A percentile compares a stretch with the other conserved stretches of the same genome.
Conservation (phyloP, 345 rosid species). For the Gossypium herbaceum region DNA sequence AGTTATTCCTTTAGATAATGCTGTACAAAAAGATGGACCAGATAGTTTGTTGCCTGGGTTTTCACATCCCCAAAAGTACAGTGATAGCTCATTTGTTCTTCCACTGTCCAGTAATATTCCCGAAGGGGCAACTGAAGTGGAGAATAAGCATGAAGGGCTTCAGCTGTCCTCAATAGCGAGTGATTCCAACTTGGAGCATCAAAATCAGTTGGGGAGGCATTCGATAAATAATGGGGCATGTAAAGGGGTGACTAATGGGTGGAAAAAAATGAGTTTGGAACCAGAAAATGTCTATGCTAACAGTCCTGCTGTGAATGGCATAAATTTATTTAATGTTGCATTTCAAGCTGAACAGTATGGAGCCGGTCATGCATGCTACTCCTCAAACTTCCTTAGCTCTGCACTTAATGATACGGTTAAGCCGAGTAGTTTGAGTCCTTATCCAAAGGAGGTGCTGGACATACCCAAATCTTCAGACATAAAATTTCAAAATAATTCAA, state of each 20-base stretch:
- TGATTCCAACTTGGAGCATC: conserved; percentile 30
- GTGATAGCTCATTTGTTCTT: conserved; percentile 26
- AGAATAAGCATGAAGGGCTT: conserved; percentile 34
- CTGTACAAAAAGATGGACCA: conserved; percentile 31
- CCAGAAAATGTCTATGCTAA: conserved; percentile 33
- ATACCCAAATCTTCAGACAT: conserved; percentile 36
- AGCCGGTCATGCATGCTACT: conserved; percentile 23
- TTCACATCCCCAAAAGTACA: conserved; percentile 29
- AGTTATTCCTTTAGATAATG: conserved; percentile 39
- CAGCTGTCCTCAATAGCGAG: conserved; percentile 24
- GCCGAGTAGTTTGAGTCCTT: conserved; percentile 28
- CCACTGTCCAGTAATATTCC: conserved; percentile 29
- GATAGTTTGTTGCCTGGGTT: conserved; percentile 25
- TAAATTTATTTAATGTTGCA: conserved; percentile 34
- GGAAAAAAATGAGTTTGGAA: conserved; percentile 28
- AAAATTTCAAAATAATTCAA: conserved; percentile 32
- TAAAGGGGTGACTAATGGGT: conserved; percentile 40
- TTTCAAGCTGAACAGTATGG: conserved; percentile 42
- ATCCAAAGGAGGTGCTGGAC: conserved; percentile 27
- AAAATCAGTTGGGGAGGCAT: conserved; percentile 34
- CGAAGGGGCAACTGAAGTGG: conserved; percentile 31
- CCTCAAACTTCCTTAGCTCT: conserved; percentile 34
- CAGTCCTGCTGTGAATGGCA: conserved; percentile 27
- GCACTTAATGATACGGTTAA: conserved; percentile 25
- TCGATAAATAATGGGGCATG: conserved; percentile 21